These are phyloP conservation scores for Populus ilicifolia DNA, from an alignment of 345 rosid species.

Conservation along the genomic window DNA sequence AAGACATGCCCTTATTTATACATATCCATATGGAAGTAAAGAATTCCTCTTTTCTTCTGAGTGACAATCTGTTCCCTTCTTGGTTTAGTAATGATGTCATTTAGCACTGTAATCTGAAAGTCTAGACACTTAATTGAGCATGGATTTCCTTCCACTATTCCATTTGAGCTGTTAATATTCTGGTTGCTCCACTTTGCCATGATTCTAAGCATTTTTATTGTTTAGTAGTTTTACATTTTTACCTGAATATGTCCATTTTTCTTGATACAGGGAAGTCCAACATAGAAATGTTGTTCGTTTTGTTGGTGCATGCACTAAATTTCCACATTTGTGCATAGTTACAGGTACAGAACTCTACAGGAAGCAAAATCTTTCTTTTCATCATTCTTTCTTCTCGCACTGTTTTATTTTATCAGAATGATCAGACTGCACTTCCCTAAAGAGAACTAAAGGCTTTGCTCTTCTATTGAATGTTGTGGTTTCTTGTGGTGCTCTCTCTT, in stretches of 20 bases:
- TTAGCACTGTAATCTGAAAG: background rate
- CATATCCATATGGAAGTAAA: background rate
- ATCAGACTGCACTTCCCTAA: background rate
- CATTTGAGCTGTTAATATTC: background rate
- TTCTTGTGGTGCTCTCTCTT: background rate
- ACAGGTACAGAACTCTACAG: slow-evolving; percentile 42
- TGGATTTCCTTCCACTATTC: background rate
- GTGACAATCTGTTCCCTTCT: background rate
- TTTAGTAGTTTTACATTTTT: background rate
- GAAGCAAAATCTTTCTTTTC: background rate
- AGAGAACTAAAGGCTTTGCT: background rate
- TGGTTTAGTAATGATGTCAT: background rate
- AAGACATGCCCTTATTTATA: background rate
- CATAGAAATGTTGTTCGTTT: slow-evolving; percentile 64
- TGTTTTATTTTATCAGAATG: background rate
- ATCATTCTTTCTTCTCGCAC: background rate
- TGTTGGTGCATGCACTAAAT: slow-evolving; percentile 61
- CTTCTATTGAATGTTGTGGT: background rate
- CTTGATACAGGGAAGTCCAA: slow-evolving; percentile 52
- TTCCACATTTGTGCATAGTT: slow-evolving; percentile 60
- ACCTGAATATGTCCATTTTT: background rate
- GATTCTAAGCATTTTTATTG: background rate
- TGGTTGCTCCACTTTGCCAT: background rate
- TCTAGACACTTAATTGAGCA: background rate
- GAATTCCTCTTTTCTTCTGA: background rate